Conservation (phyloP, 2,329 filamentous ascomycete species). For the Diaporthe humulicola region DNA sequence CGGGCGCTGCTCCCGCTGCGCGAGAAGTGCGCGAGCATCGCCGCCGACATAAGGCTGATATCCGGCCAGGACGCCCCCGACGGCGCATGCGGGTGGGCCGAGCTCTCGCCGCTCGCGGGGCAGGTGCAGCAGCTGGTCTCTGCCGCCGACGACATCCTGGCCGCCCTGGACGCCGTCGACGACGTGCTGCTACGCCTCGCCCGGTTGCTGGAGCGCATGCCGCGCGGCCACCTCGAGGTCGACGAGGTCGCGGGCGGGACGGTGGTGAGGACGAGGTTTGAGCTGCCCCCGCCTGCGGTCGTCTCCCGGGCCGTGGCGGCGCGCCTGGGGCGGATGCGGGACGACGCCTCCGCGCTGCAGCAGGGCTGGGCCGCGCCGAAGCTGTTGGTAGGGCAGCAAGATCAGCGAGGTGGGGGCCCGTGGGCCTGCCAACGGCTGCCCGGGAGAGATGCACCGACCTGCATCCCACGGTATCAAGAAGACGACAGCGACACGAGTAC, state of each 20-base stretch:
- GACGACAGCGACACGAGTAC: no score
- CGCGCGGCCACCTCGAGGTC: not conserved
- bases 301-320: not conserved
- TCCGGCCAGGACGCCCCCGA: no score
- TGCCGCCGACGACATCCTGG: not conserved
- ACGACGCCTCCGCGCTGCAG: not conserved
- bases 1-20: not conserved
- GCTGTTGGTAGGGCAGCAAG: no score
- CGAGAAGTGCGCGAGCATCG: not conserved
- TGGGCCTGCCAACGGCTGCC: no score
- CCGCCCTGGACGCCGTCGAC: not conserved
- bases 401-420: no score
- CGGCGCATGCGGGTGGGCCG: not conserved
- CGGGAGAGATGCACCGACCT: no score
- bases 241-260: not conserved
- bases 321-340: not conserved
- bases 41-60: not conserved
- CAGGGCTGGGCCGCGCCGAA: no score
- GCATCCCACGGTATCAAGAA: no score
- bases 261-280: not conserved
- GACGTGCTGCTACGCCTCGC: not conserved
- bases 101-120: not conserved
- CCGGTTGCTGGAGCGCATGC: not conserved
- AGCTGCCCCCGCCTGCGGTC: not conserved
- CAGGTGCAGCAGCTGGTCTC: not conserved